phyloP scores from a whole-genome alignment of 495 filamentous ascomycete species.

The Polyplosphaeria fusca region DNA sequence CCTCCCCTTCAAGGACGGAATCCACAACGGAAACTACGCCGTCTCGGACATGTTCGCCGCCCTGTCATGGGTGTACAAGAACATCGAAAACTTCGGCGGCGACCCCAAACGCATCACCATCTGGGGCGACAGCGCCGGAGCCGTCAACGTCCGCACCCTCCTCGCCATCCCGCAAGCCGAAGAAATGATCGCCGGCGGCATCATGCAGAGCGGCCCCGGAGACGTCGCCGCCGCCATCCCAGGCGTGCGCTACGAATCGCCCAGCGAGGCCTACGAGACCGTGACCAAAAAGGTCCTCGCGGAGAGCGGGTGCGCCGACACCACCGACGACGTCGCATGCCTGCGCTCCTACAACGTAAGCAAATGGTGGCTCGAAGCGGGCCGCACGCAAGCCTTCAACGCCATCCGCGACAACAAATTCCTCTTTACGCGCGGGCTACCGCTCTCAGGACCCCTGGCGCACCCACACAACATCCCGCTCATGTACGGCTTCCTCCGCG shows the following conservation, averaged over 20 bases:
- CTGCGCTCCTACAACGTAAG: slow-evolving; percentile 24
- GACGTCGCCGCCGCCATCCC: no score
- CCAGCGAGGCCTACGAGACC: slow-evolving; percentile 9
- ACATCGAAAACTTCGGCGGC: slow-evolving; percentile 38
- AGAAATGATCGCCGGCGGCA: slow-evolving; percentile 51
- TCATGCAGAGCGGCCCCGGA: slow-evolving; percentile 50
- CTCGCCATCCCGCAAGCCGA: slow-evolving; percentile 48
- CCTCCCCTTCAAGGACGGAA: slow-evolving; percentile 39
- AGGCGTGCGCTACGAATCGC: slow-evolving; percentile 7
- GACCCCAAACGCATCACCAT: slow-evolving; percentile 38
- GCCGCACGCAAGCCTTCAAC: not conserved
- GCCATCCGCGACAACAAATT: slow-evolving; percentile 27
- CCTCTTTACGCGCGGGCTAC: slow-evolving; percentile 17
- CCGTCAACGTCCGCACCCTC: slow-evolving; percentile 52
- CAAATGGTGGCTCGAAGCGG: slow-evolving; percentile 17
- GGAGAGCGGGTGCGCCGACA: slow-evolving; percentile 28
- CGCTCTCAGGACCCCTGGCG: slow-evolving; percentile 23
- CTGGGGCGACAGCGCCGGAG: slow-evolving; percentile 56
- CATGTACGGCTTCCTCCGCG: slow-evolving; percentile 25
- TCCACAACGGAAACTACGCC: slow-evolving; percentile 53
- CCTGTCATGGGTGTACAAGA: slow-evolving; percentile 32
- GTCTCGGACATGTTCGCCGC: slow-evolving; percentile 47
- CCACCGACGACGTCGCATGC: slow-evolving; percentile 25
- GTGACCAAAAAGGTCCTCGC: slow-evolving; percentile 22
- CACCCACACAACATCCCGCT: slow-evolving; percentile 23